A percentile compares a stretch with the other conserved stretches of the same genome.
Evolutionary conservation across 176 grass and related monocot species (phyloP).

Genomic region (Oryza coarctata): DNA sequence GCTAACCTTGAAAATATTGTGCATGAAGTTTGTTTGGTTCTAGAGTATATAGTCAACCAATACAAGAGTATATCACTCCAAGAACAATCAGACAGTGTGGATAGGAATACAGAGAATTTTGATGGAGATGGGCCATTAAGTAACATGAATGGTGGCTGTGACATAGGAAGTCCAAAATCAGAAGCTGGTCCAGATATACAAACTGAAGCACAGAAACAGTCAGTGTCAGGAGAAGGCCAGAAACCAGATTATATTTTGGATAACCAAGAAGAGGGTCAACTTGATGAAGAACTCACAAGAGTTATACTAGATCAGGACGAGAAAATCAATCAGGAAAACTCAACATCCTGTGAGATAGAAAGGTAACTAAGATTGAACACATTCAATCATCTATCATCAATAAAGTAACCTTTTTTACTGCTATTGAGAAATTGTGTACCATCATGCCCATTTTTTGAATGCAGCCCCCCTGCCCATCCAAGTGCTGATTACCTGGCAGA

Average conservation of each 20-base stretch:
- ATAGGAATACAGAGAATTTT: constrained; percentile 16
- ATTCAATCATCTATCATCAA: not conserved
- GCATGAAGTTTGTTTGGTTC: constrained; percentile 34
- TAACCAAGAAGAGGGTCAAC: not conserved
- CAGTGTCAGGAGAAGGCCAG: not conserved
- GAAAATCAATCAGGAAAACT: constrained; percentile 13
- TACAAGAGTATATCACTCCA: constrained; percentile 38
- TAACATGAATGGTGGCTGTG: not conserved
- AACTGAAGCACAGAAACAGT: not conserved
- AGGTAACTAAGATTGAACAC: constrained; percentile 36
- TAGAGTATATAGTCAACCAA: constrained; percentile 47
- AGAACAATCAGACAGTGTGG: constrained; percentile 1
- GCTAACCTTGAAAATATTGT: constrained; percentile 42
- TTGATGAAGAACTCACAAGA: constrained; percentile 3
- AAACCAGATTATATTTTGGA: not conserved
- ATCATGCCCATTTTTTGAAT: not conserved
- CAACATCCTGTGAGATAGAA: constrained; percentile 28
- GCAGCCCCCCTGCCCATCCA: constrained; percentile 42
- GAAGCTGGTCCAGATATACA: not conserved
- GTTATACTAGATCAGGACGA: not conserved
- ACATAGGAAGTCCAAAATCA: not conserved
- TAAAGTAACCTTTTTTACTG: not conserved
- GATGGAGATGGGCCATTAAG: constrained; percentile 2
- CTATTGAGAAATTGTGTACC: not conserved
- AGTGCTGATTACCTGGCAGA: constrained; percentile 14